A percentile compares a stretch with the other conserved stretches of the same genome.
Evolutionary conservation across 306 rosid species (phyloP).

Genomic region (Argentina anserina): DNA sequence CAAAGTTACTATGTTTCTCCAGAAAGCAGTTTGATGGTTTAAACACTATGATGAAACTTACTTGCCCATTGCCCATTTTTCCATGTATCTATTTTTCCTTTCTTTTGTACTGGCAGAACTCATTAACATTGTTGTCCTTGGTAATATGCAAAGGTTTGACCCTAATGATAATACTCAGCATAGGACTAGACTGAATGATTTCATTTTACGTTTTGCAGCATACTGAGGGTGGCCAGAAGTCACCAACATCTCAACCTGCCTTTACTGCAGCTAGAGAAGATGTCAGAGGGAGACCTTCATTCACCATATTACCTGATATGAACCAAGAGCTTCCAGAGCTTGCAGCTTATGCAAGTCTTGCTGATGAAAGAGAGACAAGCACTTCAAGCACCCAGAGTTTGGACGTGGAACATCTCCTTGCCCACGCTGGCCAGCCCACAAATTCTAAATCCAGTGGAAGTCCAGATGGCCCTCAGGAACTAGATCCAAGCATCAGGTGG

Average conservation of each 20-base stretch:
- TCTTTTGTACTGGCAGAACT: not conserved
- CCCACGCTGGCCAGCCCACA: slow-evolving; percentile 41
- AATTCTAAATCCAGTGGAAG: slow-evolving; percentile 37
- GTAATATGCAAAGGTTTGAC: slow-evolving; percentile 5
- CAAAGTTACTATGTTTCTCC: not conserved
- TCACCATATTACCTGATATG: slow-evolving; percentile 39
- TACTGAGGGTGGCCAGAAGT: slow-evolving; percentile 39
- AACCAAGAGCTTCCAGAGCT: slow-evolving; percentile 47
- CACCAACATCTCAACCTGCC: slow-evolving; percentile 33
- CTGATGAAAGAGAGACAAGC: slow-evolving; percentile 58
- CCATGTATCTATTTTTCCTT: not conserved
- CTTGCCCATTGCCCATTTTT: too few species aligned
- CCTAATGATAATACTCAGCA: slow-evolving; percentile 14
- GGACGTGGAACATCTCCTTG: slow-evolving; percentile 58
- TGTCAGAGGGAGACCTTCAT: slow-evolving; percentile 23
- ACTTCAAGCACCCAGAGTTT: slow-evolving; percentile 81
- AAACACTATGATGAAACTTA: not conserved
- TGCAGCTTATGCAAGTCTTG: slow-evolving; percentile 37
- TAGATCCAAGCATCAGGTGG: slow-evolving; percentile 67
- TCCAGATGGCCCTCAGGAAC: slow-evolving; percentile 34
- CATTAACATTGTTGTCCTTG: not conserved
- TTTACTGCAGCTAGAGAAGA: slow-evolving; percentile 39
- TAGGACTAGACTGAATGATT: slow-evolving; percentile 24
- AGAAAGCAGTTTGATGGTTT: not conserved
- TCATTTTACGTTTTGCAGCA: slow-evolving; percentile 46